A percentile compares a stretch with the other conserved stretches of the same genome.
phyloP scores from a whole-genome alignment of 306 rosid genomes.

The Rosa lucieae region DNA sequence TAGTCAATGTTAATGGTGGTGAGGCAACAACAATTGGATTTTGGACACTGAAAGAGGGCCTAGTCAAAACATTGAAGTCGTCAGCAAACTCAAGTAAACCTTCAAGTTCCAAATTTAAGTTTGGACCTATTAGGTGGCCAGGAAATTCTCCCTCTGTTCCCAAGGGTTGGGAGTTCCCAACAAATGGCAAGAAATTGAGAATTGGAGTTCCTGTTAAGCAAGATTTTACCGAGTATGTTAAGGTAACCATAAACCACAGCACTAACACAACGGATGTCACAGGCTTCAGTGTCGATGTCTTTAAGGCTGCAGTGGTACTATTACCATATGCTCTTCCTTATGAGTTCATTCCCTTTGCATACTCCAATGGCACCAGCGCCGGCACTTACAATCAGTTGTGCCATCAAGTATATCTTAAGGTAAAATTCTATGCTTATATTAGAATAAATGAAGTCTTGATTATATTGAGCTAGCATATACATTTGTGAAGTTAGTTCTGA shows the following conservation, averaged over 20 bases:
- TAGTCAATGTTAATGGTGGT: slow-evolving; percentile 40
- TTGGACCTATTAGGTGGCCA: slow-evolving; percentile 33
- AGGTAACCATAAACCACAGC: slow-evolving; percentile 4
- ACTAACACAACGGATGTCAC: neutral
- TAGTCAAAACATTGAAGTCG: slow-evolving; percentile 18
- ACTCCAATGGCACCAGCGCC: too few species aligned
- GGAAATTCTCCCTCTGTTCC: slow-evolving; percentile 20
- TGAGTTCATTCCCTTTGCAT: too few species aligned
- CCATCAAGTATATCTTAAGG: too few species aligned
- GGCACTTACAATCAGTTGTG: too few species aligned
- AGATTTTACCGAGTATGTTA: slow-evolving; percentile 13
- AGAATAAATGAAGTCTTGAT: too few species aligned
- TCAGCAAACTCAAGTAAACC: neutral
- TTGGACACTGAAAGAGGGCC: slow-evolving; percentile 43
- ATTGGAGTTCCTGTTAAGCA: slow-evolving; percentile 18
- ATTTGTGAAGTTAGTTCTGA: too few species aligned
- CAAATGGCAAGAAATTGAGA: slow-evolving; percentile 17
- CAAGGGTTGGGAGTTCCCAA: slow-evolving; percentile 29
- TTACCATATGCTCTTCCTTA: too few species aligned
- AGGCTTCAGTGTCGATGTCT: slow-evolving; percentile 25
- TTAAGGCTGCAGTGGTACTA: slow-evolving; percentile 16
- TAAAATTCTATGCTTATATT: too few species aligned
- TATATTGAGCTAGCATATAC: too few species aligned
- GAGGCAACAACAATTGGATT: slow-evolving; percentile 39
- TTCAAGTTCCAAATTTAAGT: neutral